Base-by-base conservation (phyloP, 2,329 filamentous ascomycete species). In the Ascochyta pisi region DNA sequence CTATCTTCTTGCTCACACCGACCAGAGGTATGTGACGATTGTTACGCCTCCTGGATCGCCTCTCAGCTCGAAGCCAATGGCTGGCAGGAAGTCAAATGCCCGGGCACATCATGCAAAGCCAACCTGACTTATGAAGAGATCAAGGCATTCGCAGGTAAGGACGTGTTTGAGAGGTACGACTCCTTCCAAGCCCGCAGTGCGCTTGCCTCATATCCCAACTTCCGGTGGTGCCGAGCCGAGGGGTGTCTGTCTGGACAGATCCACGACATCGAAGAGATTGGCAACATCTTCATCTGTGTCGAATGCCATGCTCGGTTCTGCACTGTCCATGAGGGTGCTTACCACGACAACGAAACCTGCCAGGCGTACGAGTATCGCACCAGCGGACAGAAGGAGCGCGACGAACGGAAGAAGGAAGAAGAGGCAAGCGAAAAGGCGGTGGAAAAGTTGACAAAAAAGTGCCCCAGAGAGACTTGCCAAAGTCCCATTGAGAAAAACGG, bases 201-300 rank as follows among this genome's bases (percentile, higher is more conserved):
- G 15, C 73, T 86, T 47, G 74, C 74, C 12, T 65, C 73, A 41
- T 69, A 80, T 3, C 71, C 77, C 0, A 79, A 81, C 46, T 86
- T 85, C 64, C 69, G 79, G n/a, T 85, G 82, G 80, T 87, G 85
- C 61, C 77, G 83, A 5, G 60, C 60, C 6, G 67, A 80, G 0
- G 75, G 71, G 1, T 87, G 85, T 61, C 73, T 70, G 3, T 80
- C 76, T 1, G 83, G 84, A 0, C 84, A 86, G 55, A 75, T 84
- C 10, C 83, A 86, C 45, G 79, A 84, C 27, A 74, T 68, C 3
- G 78, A 78, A 15, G 57, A 64, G 3, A 70, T 70, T 2, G 76
- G 79, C 9, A 79, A 83, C 2, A 82, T 82, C 16, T 79, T 80
- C 65, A 65, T 64, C 8, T 80, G 78, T 43, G 62, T 54, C 3